Evolutionary conservation across 2,329 filamentous ascomycete species (phyloP).

Genomic region (Diaporthe sp.): DNA sequence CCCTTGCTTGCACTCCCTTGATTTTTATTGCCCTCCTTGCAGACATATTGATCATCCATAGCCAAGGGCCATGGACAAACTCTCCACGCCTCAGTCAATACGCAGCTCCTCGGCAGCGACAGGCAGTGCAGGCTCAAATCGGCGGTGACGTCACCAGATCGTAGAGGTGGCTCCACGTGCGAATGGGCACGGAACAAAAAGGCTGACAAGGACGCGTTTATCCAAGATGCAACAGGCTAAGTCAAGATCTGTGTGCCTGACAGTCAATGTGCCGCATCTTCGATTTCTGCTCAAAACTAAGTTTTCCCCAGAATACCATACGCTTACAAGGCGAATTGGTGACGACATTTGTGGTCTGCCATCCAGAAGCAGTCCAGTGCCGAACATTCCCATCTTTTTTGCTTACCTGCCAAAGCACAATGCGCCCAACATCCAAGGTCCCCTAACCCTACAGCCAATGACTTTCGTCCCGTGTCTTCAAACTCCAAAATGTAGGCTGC

Average conservation of each 20-base stretch:
- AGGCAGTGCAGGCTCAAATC: not conserved
- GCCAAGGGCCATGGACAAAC: not conserved
- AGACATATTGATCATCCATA: not conserved
- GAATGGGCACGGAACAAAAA: not conserved
- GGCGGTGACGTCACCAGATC: slow-evolving; percentile 7
- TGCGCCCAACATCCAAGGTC: not conserved
- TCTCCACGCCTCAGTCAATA: not conserved
- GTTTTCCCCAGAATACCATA: not conserved
- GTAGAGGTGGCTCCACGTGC: slow-evolving; percentile 1
- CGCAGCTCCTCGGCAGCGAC: not conserved
- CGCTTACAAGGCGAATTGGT: not conserved
- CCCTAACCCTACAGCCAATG: slow-evolving; percentile 3
- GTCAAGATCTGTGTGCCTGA: not conserved
- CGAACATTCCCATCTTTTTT: not conserved
- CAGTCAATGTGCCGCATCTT: not conserved
- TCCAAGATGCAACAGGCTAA: not conserved
- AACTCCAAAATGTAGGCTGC: too few species aligned
- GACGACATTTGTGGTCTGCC: slow-evolving; percentile 7
- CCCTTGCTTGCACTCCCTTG: slow-evolving; percentile 8
- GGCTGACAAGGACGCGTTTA: slow-evolving; percentile 2
- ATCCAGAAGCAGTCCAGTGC: not conserved
- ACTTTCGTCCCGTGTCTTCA: too few species aligned
- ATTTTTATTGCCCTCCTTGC: slow-evolving; percentile 4
- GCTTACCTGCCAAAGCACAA: not conserved
- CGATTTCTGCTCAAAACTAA: not conserved